Conservation (phyloP, 1,284 basidiomycete species). For the Heliocybe sulcata region DNA sequence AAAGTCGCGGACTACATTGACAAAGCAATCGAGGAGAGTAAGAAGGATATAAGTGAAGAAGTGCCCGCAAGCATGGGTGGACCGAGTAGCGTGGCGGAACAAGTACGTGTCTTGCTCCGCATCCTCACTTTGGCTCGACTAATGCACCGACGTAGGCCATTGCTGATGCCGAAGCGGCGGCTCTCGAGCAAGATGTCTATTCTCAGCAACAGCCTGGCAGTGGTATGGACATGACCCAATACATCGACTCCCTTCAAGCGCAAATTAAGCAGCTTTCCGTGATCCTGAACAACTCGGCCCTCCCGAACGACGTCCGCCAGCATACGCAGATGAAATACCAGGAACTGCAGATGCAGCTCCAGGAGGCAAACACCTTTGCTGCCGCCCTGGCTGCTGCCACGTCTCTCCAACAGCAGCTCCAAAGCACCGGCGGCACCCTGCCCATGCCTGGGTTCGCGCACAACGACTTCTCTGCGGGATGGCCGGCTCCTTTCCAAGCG, state of each 20-base stretch:
- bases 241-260: conserved; percentile 69
- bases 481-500: background rate
- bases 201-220: conserved; percentile 46
- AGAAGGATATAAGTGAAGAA: conserved; percentile 53
- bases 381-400: conserved; percentile 47
- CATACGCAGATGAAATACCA: conserved; percentile 73
- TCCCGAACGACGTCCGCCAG: conserved; percentile 66
- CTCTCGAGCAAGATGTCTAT: conserved; percentile 51
- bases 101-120: conserved; percentile 3
- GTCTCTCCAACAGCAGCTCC: conserved; percentile 41
- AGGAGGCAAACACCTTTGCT: conserved; percentile 65
- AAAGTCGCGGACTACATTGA: conserved; percentile 79
- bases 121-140: background rate
- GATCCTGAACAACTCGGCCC: conserved; percentile 68
- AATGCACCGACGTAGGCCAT: background rate
- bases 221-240: conserved; percentile 61
- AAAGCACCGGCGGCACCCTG: conserved; percentile 17
- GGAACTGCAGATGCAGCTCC: conserved; percentile 68
- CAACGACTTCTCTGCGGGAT: background rate
- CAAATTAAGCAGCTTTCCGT: conserved; percentile 68
- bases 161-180: conserved; percentile 21
- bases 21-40: conserved; percentile 77
- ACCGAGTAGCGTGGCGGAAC: background rate
- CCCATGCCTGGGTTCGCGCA: background rate
- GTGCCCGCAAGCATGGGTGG: background rate